Conservation (phyloP, 345 rosid species). For the Arabidopsis arenosa region DNA sequence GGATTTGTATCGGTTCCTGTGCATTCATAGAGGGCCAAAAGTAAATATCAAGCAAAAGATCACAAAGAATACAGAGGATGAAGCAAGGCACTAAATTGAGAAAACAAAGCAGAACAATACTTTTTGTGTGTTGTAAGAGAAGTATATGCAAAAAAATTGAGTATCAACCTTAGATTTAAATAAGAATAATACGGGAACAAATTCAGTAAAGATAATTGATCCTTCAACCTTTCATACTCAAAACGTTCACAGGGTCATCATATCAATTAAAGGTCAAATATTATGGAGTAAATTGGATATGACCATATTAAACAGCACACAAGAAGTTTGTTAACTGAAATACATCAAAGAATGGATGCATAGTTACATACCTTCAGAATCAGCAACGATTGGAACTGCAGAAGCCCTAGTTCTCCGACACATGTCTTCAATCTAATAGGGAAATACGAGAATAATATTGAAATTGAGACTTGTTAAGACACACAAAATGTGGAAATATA, state of each 20-base stretch:
- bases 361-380: too few species aligned
- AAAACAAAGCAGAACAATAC: not conserved
- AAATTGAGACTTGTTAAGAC: too few species aligned
- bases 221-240: not conserved
- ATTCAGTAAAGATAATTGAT: constrained; percentile 6
- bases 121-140: not conserved
- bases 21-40: constrained; percentile 28
- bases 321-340: too few species aligned
- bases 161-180: constrained; percentile 6
- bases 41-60: not conserved
- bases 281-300: too few species aligned
- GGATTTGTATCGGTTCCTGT: constrained; percentile 91
- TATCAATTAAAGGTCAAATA: too few species aligned
- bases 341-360: too few species aligned
- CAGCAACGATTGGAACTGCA: too few species aligned
- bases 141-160: constrained; percentile 14
- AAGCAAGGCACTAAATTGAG: not conserved
- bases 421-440: too few species aligned
- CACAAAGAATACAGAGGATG: constrained; percentile 17
- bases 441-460: too few species aligned
- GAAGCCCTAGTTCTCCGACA: too few species aligned
- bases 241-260: constrained; percentile 1
- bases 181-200: constrained; percentile 10
- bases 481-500: too few species aligned
- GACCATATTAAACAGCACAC: too few species aligned